Evolutionary conservation across 129 eudicot genomes (phyloP).

Genomic region (Chrysanthemum lavandulifolium): DNA sequence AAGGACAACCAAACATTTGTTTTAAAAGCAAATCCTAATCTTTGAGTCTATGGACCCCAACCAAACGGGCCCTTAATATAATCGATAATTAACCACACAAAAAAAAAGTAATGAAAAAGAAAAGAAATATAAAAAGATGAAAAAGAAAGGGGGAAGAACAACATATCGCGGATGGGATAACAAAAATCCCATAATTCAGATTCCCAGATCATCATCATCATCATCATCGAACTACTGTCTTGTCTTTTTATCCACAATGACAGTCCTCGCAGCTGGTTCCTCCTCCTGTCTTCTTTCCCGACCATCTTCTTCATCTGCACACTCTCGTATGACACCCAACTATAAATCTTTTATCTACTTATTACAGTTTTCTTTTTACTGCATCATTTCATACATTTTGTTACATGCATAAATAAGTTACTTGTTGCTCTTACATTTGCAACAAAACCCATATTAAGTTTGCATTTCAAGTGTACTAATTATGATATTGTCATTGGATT

Average conservation of each 20-base stretch:
- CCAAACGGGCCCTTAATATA: too few species aligned
- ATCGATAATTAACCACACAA: too few species aligned
- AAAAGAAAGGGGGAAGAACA: neutral
- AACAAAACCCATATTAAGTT: neutral
- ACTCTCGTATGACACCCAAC: neutral
- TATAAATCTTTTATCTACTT: neutral
- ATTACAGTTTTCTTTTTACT: neutral
- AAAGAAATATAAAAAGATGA: too few species aligned
- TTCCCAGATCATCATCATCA: neutral
- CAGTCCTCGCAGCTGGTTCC: constrained; percentile 24
- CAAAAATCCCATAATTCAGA: neutral
- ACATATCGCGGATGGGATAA: neutral
- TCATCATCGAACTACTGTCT: too few species aligned
- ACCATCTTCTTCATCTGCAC: constrained; percentile 13
- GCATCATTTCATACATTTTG: neutral
- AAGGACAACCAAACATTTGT: too few species aligned
- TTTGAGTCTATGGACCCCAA: too few species aligned
- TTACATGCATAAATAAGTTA: neutral
- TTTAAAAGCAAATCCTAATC: too few species aligned
- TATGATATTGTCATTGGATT: neutral
- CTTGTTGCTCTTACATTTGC: neutral
- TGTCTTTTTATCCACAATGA: constrained; percentile 21
- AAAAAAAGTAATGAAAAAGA: too few species aligned
- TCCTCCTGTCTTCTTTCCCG: constrained; percentile 22
- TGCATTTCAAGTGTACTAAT: neutral